These are phyloP conservation scores for Scleroderma citrinum DNA, from an alignment of 768 basidiomycete species.

Conservation along the genomic window DNA sequence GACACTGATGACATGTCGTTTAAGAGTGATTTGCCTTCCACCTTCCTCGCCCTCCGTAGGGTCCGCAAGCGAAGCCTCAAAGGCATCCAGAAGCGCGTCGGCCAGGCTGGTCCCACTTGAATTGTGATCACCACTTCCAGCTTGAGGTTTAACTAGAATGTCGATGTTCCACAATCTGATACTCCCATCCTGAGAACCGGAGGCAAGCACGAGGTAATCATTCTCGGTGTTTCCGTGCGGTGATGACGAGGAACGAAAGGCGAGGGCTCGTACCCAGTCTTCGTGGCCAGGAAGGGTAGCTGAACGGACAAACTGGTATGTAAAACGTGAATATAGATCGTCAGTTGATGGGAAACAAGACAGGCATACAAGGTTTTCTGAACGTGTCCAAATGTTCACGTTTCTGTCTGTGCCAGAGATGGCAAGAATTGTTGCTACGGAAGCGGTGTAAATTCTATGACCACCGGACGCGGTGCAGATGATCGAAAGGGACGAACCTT, in stretches of 20 bases:
- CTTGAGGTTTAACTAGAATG: conserved; percentile 30
- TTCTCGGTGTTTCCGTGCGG: conserved; percentile 8
- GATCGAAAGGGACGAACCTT: conserved; percentile 40
- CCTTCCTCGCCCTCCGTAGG: conserved; percentile 71
- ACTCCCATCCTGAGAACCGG: conserved; percentile 92
- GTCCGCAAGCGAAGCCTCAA: conserved; percentile 76
- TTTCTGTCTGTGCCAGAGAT: conserved; percentile 76
- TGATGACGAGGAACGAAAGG: conserved; percentile 44
- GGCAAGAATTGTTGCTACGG: conserved; percentile 62
- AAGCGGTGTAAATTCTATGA: not conserved
- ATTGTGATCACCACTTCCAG: conserved; percentile 5
- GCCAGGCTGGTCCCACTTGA: conserved; percentile 31
- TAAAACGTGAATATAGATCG: not conserved
- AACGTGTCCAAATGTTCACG: conserved; percentile 72
- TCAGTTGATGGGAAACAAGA: conserved; percentile 3
- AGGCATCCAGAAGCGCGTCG: conserved; percentile 81
- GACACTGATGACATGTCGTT: conserved; percentile 72
- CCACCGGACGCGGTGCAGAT: conserved; percentile 1
- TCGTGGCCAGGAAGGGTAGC: conserved; percentile 77
- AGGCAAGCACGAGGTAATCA: conserved; percentile 70
- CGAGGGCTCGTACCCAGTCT: conserved; percentile 88
- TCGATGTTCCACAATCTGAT: conserved; percentile 91
- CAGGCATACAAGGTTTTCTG: conserved; percentile 46
- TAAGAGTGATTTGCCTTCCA: conserved; percentile 82
- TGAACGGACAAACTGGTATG: conserved; percentile 50